Percentiles rank a stretch among this genome's conserved stretches.
phyloP scores from a whole-genome alignment of 2,329 filamentous ascomycete genomes.

The Sphaerulina vaccinii region DNA sequence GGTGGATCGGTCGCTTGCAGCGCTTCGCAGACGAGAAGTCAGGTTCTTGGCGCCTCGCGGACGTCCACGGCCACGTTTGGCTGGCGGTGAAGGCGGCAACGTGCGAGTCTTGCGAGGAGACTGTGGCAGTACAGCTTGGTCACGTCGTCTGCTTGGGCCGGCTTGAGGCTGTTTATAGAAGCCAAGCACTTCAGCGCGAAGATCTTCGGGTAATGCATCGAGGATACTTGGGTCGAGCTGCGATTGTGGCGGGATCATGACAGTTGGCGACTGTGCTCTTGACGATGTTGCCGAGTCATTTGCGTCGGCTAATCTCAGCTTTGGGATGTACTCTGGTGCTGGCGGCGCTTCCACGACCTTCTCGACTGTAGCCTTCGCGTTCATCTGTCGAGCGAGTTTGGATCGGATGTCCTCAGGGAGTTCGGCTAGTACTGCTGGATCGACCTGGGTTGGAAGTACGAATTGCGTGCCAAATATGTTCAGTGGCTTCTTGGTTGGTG shows the following conservation, averaged over 20 bases:
- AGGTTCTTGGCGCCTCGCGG: slow-evolving; percentile 31
- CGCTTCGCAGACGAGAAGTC: slow-evolving; percentile 50
- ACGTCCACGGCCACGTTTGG: slow-evolving; percentile 63
- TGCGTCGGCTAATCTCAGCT: slow-evolving; percentile 15
- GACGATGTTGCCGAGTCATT: slow-evolving; percentile 26
- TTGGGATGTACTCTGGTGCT: neutral
- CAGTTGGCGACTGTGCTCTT: slow-evolving; percentile 31
- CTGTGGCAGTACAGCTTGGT: slow-evolving; percentile 39
- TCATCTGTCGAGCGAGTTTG: slow-evolving; percentile 63
- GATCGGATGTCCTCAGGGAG: slow-evolving; percentile 79
- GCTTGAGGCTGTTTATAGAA: slow-evolving; percentile 56
- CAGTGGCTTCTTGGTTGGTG: slow-evolving; percentile 62
- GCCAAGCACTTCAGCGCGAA: slow-evolving; percentile 78
- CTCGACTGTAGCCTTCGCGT: slow-evolving; percentile 1
- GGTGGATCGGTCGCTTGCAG: slow-evolving; percentile 46
- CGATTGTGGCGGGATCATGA: slow-evolving; percentile 59
- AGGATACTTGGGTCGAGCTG: slow-evolving; percentile 85
- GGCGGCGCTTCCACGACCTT: neutral
- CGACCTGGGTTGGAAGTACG: slow-evolving; percentile 78
- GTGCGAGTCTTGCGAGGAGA: slow-evolving; percentile 59
- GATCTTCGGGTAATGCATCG: slow-evolving; percentile 76
- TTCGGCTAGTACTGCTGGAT: slow-evolving; percentile 77
- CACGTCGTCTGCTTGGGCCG: slow-evolving; percentile 35
- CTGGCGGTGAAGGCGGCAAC: slow-evolving; percentile 56
- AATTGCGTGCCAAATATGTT: slow-evolving; percentile 90